phyloP scores from a whole-genome alignment of 2,329 filamentous ascomycete species.

The Beauveria sp. region DNA sequence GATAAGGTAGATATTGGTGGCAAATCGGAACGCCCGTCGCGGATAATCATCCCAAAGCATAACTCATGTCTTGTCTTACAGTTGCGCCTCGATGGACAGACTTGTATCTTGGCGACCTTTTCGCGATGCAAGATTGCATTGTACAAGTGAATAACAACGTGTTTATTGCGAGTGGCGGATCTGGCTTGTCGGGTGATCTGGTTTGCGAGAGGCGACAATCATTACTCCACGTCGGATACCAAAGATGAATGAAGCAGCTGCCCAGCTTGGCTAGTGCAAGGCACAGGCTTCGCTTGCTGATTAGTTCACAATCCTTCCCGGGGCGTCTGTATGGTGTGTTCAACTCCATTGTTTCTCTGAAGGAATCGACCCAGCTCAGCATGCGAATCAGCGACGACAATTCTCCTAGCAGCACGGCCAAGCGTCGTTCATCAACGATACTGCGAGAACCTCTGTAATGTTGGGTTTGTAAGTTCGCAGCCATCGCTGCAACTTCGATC shows the following conservation, averaged over 20 bases:
- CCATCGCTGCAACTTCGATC: not conserved
- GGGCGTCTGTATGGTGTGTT: not conserved
- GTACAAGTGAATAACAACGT: not conserved
- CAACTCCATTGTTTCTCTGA: not conserved
- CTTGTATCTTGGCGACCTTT: not conserved
- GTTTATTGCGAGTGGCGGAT: not conserved
- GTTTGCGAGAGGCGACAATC: not conserved
- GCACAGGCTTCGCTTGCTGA: not conserved
- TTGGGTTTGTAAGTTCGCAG: not conserved
- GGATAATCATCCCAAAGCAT: not conserved
- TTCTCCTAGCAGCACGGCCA: too few species aligned
- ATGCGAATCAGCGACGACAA: not conserved
- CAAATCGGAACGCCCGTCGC: not conserved
- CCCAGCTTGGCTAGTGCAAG: not conserved
- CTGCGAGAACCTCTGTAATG: not conserved
- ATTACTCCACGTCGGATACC: not conserved
- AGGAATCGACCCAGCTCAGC: not conserved
- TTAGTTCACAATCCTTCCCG: not conserved
- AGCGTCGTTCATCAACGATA: not conserved
- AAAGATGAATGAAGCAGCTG: not conserved
- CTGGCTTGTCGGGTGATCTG: conserved; percentile 2
- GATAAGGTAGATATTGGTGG: not conserved
- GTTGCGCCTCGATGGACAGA: not conserved
- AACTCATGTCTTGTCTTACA: not conserved
- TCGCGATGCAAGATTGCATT: not conserved